Conservation (phyloP, 176 grass and related monocot species). For the Cocos nucifera region DNA sequence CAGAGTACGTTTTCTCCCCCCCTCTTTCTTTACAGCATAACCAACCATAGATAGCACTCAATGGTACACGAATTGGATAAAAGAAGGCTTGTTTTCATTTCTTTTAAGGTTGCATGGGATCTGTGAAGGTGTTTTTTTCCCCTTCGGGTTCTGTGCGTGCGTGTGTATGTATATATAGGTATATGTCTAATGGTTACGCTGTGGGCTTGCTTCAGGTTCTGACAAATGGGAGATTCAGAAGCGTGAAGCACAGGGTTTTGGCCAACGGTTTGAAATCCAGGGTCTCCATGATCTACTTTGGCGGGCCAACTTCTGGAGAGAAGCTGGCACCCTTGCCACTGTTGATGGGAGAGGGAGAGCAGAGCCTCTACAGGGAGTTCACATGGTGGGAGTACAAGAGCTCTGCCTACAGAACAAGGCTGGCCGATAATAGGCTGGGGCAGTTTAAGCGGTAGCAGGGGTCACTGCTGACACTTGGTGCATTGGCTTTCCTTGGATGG, state of each 20-base stretch:
- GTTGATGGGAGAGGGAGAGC: slow-evolving; percentile 43
- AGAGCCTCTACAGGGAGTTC: slow-evolving; percentile 84
- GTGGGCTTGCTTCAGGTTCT: slow-evolving; percentile 37
- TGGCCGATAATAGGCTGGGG: slow-evolving; percentile 56
- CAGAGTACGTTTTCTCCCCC: too few species aligned
- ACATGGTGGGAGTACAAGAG: slow-evolving; percentile 88
- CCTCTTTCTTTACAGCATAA: too few species aligned
- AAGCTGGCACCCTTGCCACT: slow-evolving; percentile 49
- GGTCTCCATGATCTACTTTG: slow-evolving; percentile 78
- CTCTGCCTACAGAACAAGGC: slow-evolving; percentile 37
- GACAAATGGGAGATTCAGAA: slow-evolving; percentile 94
- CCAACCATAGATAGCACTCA: too few species aligned
- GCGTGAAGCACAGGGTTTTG: slow-evolving; percentile 81
- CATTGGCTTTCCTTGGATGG: too few species aligned
- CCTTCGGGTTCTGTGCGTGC: too few species aligned
- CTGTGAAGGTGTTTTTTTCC: too few species aligned
- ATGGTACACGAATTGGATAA: too few species aligned
- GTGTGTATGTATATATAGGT: too few species aligned
- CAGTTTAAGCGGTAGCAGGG: slow-evolving; percentile 45
- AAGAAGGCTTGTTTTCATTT: too few species aligned
- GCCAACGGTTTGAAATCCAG: slow-evolving; percentile 56
- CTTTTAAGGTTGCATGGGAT: too few species aligned
- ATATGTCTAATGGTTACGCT: not conserved
- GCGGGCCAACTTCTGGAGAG: slow-evolving; percentile 40
- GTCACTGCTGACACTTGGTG: not conserved